A percentile compares a stretch with the other conserved stretches of the same genome.
Evolutionary conservation across 805 yeast genomes (phyloP).

Genomic region (Lachancea thermotolerans): DNA sequence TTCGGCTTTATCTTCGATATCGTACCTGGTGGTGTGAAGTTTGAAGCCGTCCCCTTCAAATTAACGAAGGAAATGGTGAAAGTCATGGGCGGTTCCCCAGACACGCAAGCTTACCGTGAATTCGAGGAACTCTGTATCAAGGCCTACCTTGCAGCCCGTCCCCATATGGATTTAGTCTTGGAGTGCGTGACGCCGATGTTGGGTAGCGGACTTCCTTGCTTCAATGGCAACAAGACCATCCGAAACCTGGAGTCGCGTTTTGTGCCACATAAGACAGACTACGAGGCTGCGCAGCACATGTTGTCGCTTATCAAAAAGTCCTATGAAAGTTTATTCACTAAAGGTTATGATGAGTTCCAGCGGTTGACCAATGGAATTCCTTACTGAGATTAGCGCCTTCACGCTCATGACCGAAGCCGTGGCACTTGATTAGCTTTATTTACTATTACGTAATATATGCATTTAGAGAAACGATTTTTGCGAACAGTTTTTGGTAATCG

Average conservation of each 20-base stretch:
- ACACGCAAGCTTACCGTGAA: conserved; percentile 84
- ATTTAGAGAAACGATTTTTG: background rate
- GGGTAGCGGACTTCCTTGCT: conserved; percentile 92
- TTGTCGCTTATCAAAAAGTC: conserved; percentile 69
- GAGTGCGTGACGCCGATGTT: conserved; percentile 88
- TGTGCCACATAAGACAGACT: conserved; percentile 72
- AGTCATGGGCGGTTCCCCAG: conserved; percentile 87
- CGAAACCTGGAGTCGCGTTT: conserved; percentile 71
- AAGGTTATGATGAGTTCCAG: conserved; percentile 97
- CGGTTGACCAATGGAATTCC: conserved; percentile 96
- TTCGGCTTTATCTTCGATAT: conserved; percentile 98
- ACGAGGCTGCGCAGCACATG: conserved; percentile 77
- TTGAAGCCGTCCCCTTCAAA: conserved; percentile 97
- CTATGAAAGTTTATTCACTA: conserved; percentile 82
- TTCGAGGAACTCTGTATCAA: conserved; percentile 93
- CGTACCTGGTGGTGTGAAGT: conserved; percentile 97
- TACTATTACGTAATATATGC: background rate
- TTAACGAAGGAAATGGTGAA: conserved; percentile 92
- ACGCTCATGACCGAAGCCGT: background rate
- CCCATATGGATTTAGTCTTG: conserved; percentile 78
- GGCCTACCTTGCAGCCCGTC: conserved; percentile 82
- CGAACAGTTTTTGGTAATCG: background rate
- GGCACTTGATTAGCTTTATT: too few species aligned
- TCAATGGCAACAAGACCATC: conserved; percentile 76
- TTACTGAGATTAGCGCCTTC: conserved; percentile 38